phyloP scores from a whole-genome alignment of 208 protist species.

The Entamoeba invadens region DNA sequence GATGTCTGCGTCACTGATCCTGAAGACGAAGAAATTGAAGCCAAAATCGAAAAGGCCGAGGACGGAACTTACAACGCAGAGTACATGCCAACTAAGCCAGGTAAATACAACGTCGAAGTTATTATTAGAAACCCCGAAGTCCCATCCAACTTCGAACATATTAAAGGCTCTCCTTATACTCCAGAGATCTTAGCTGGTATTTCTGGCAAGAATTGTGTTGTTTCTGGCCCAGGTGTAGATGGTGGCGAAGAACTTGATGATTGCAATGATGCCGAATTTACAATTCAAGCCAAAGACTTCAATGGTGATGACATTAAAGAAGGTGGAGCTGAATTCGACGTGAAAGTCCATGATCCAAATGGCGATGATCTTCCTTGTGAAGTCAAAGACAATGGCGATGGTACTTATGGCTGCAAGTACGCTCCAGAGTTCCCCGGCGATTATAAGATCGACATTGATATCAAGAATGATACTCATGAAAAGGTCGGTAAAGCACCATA shows the following conservation, averaged over 20 bases:
- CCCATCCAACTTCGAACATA: neutral
- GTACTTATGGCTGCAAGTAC: neutral
- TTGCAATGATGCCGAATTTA: neutral
- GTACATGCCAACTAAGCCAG: neutral
- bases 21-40: neutral
- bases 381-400: neutral
- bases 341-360: neutral
- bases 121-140: neutral
- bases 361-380: neutral
- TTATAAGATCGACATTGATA: neutral
- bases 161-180: neutral
- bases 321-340: neutral
- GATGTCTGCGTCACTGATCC: neutral
- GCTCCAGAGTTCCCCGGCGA: neutral
- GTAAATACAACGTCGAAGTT: neutral
- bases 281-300: neutral
- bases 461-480: neutral
- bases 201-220: neutral
- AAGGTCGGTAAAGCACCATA: neutral
- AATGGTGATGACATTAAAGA: neutral
- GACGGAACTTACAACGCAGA: neutral
- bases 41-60: neutral
- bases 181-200: neutral
- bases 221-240: neutral
- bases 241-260: neutral